These are phyloP conservation scores for Apiotrichum laibachii DNA, from an alignment of 1,284 basidiomycete genomes.

Conservation along the genomic window DNA sequence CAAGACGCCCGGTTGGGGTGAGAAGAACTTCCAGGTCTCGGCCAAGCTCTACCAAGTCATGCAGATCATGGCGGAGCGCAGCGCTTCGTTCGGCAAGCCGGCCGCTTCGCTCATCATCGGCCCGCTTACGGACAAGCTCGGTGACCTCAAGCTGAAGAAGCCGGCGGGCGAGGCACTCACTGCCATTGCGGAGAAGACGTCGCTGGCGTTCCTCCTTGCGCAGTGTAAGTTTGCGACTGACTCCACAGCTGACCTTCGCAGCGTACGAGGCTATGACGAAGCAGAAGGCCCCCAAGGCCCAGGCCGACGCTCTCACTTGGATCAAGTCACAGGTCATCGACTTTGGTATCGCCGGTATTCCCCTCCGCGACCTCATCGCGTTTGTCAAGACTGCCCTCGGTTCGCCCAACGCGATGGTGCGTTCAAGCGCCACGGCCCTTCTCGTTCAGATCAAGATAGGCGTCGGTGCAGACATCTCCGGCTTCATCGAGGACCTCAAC, in stretches of 20 bases:
- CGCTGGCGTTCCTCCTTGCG: conserved; percentile 86
- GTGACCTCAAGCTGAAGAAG: conserved; percentile 95
- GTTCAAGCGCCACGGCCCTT: conserved; percentile 91
- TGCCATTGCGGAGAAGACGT: conserved; percentile 85
- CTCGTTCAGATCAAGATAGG: conserved; percentile 89
- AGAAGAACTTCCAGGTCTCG: conserved; percentile 99
- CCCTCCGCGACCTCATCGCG: conserved; percentile 80
- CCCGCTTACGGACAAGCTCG: conserved; percentile 91
- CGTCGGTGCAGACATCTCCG: conserved; percentile 84
- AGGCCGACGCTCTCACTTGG: conserved; percentile 89
- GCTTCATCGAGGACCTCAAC: conserved; percentile 90
- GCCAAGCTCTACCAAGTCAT: conserved; percentile 79
- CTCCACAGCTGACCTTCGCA: conserved; percentile 40
- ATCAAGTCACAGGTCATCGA: conserved; percentile 84
- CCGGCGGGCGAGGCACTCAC: conserved; percentile 86
- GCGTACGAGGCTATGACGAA: conserved; percentile 87
- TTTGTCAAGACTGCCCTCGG: conserved; percentile 83
- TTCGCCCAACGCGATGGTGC: conserved; percentile 91
- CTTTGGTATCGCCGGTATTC: conserved; percentile 86
- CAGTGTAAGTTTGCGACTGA: conserved; percentile 63
- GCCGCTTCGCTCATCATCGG: conserved; percentile 78
- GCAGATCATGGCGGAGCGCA: conserved; percentile 68
- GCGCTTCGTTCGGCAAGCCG: conserved; percentile 79
- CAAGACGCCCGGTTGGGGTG: conserved; percentile 89
- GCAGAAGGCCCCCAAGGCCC: conserved; percentile 95